Conservation (phyloP, 176 grass and related monocot genomes). For the Tillandsia fasciculata region DNA sequence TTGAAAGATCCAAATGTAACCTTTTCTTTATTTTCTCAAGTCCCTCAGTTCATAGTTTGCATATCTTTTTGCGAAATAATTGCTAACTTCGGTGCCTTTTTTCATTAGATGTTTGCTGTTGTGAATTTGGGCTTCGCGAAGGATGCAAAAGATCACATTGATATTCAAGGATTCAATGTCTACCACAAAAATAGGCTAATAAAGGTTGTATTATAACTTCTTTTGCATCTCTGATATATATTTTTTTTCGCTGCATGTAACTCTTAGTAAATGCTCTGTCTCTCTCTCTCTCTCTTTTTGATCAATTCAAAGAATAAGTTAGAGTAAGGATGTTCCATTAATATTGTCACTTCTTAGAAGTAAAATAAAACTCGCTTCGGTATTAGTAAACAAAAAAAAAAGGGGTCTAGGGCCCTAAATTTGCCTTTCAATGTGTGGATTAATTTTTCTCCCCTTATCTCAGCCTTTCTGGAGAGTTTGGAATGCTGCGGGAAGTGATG, state of each 20-base stretch:
- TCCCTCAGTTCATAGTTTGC: not conserved
- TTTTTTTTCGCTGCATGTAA: not conserved
- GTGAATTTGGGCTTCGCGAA: slow-evolving; percentile 24
- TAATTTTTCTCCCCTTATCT: not conserved
- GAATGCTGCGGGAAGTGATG: slow-evolving; percentile 24
- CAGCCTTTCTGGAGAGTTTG: slow-evolving; percentile 29
- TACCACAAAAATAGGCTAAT: slow-evolving; percentile 28
- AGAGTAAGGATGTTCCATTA: no score
- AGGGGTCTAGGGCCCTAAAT: not conserved
- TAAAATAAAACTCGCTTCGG: no score
- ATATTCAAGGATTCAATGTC: slow-evolving; percentile 32
- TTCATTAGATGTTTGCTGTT: slow-evolving; percentile 22
- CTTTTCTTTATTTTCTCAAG: not conserved
- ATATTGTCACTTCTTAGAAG: no score
- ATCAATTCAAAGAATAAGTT: no score
- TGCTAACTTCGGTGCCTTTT: not conserved
- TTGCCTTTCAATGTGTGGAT: not conserved
- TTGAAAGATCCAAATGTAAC: slow-evolving; percentile 21
- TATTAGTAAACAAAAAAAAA: no score
- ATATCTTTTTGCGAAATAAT: not conserved
- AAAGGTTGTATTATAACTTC: slow-evolving; percentile 5
- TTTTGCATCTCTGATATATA: not conserved
- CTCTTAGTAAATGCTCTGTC: not conserved
- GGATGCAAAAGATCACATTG: slow-evolving; percentile 24
- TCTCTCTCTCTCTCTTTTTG: not conserved